phyloP scores from a whole-genome alignment of 2,329 filamentous ascomycete species.

The Rhynchosporium secalis region DNA sequence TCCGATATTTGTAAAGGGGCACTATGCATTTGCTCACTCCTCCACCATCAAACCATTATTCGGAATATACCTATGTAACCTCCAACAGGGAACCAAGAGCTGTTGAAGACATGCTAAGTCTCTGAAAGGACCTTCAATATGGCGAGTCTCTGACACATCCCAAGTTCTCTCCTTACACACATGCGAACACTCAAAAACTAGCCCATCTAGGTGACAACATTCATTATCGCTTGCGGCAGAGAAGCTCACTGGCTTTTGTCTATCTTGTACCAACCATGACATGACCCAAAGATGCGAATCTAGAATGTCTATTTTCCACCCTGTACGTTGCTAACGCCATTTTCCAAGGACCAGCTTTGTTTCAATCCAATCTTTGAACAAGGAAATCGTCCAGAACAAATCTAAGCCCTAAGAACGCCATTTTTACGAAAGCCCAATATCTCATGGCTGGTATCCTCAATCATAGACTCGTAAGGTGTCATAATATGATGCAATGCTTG shows the following conservation, averaged over 20 bases:
- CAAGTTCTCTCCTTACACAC: not conserved
- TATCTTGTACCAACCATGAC: not conserved
- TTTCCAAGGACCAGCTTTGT: not conserved
- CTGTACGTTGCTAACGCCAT: not conserved
- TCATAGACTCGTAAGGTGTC: not conserved
- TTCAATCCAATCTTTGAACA: not conserved
- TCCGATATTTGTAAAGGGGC: too few relatives aligned
- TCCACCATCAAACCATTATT: too few relatives aligned
- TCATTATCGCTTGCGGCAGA: not conserved
- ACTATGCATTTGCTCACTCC: too few relatives aligned
- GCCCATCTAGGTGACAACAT: not conserved
- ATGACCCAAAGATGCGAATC: not conserved
- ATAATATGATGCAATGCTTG: slow-evolving; percentile 16
- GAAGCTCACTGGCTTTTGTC: slow-evolving; percentile 4
- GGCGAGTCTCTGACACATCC: not conserved
- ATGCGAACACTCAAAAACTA: not conserved
- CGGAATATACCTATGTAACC: too few relatives aligned
- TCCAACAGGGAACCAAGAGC: not conserved
- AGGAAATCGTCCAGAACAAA: not conserved
- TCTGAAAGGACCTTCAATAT: not conserved
- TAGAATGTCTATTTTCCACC: slow-evolving; percentile 4
- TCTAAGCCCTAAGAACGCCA: not conserved
- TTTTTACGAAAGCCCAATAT: not conserved
- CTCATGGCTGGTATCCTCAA: too few relatives aligned
- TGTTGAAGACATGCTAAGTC: not conserved